These are phyloP conservation scores for Iris pallida DNA, from an alignment of 116 monocot species.

Conservation along the genomic window DNA sequence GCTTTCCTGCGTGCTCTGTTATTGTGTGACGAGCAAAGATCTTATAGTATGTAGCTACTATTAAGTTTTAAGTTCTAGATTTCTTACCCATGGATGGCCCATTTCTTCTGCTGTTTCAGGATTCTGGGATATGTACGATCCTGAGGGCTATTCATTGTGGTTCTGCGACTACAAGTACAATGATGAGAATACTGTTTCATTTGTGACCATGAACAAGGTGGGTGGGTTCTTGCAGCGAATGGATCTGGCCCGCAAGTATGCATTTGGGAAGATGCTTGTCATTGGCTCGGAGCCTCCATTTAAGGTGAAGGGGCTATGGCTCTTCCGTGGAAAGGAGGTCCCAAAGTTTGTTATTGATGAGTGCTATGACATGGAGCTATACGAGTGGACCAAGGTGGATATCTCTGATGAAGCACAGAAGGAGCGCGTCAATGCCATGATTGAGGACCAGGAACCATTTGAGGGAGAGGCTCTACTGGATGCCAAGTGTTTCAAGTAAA, in stretches of 20 bases:
- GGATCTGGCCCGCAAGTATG: conserved; percentile 75
- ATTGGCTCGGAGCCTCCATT: conserved; percentile 60
- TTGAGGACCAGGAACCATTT: conserved; percentile 82
- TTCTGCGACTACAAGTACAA: conserved; percentile 87
- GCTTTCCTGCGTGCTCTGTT: neutral
- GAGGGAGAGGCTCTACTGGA: conserved; percentile 72
- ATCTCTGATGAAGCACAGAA: conserved; percentile 64
- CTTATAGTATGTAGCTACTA: neutral
- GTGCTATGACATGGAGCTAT: conserved; percentile 85
- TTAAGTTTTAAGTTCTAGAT: neutral
- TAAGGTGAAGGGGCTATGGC: conserved; percentile 88
- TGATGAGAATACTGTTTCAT: conserved; percentile 77
- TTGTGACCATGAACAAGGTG: conserved; percentile 72
- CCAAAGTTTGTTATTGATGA: conserved; percentile 70
- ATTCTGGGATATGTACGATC: conserved; percentile 89
- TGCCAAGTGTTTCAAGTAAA: conserved; percentile 77
- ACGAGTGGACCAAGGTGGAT: conserved; percentile 74
- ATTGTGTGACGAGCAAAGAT: neutral
- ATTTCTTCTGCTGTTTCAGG: conserved; percentile 19
- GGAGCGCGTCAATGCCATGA: conserved; percentile 74
- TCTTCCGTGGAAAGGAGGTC: conserved; percentile 68
- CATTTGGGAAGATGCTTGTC: conserved; percentile 91
- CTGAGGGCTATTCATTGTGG: conserved; percentile 78
- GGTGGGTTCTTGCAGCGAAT: conserved; percentile 74
- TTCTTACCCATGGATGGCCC: neutral